Evolutionary conservation across 2,329 filamentous ascomycete species (phyloP).

Genomic region (Geosmithia morbida): DNA sequence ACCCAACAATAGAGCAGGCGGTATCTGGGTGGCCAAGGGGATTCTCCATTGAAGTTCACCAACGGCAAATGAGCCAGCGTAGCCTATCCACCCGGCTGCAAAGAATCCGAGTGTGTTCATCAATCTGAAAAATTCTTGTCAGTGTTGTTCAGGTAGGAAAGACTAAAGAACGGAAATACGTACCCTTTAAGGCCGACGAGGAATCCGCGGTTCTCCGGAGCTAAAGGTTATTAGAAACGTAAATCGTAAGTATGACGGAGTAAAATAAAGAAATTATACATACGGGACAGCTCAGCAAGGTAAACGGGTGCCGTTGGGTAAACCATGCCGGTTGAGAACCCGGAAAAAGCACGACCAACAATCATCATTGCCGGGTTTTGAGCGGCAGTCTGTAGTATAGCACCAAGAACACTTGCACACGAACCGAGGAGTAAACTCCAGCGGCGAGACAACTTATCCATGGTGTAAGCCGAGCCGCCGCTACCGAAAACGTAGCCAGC

Average conservation of each 20-base stretch:
- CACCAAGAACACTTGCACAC: constrained; percentile 7
- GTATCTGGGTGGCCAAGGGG: constrained; percentile 15
- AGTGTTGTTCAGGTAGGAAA: not conserved
- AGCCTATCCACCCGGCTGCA: constrained; percentile 23
- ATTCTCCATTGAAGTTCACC: constrained; percentile 18
- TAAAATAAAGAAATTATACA: not conserved
- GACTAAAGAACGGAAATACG: not conserved
- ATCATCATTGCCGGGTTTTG: constrained; percentile 23
- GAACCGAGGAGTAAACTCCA: constrained; percentile 2
- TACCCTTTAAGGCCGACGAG: constrained; percentile 14
- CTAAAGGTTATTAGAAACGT: not conserved
- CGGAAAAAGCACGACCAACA: constrained; percentile 9
- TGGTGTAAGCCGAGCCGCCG: constrained; percentile 3
- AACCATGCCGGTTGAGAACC: constrained; percentile 10
- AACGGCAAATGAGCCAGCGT: constrained; percentile 15
- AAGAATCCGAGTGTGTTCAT: constrained; percentile 21
- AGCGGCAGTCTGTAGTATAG: constrained; percentile 11
- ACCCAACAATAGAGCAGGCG: constrained; percentile 8
- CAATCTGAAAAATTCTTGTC: constrained; percentile 3
- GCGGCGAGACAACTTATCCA: constrained; percentile 3
- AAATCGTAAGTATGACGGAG: not conserved
- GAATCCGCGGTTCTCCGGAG: constrained; percentile 11
- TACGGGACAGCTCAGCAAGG: constrained; percentile 9
- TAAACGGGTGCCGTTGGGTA: constrained; percentile 10
- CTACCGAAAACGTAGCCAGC: constrained; percentile 4